A percentile compares a stretch with the other conserved stretches of the same genome.
Conservation (phyloP, 768 basidiomycete genomes). For the Suillus variegatus region DNA sequence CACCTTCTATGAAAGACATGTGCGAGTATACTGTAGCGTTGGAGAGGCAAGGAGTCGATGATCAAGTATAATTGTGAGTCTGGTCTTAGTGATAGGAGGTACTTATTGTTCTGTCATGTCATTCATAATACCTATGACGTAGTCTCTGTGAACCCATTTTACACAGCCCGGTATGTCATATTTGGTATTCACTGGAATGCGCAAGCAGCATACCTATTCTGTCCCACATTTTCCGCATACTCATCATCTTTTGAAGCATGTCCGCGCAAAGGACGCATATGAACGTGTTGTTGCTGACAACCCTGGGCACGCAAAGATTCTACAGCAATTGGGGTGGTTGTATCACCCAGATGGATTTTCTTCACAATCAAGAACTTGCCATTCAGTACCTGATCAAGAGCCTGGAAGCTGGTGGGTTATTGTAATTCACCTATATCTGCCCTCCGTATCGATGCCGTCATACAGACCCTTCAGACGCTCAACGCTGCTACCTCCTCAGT, state of each 20-base stretch:
- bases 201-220: slow-evolving; percentile 45
- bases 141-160: no score
- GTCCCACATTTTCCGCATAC: slow-evolving; percentile 4
- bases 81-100: no score
- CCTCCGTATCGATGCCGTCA: neutral
- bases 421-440: neutral
- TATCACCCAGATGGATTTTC: slow-evolving; percentile 94
- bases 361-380: slow-evolving; percentile 94
- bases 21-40: no score
- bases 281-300: slow-evolving; percentile 94
- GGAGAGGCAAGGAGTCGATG: no score
- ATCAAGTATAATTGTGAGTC: no score
- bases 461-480: slow-evolving; percentile 91
- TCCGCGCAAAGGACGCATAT: slow-evolving; percentile 91
- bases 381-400: slow-evolving; percentile 93
- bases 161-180: no score
- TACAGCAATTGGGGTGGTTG: slow-evolving; percentile 97
- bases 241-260: slow-evolving; percentile 55
- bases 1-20: no score
- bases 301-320: slow-evolving; percentile 92
- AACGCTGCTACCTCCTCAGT: slow-evolving; percentile 98
- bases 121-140: no score
- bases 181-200: no score
- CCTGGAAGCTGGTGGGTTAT: slow-evolving; percentile 82
- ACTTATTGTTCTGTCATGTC: no score